Evolutionary conservation across 768 basidiomycete species (phyloP).

Genomic region (Boletellus sp.): DNA sequence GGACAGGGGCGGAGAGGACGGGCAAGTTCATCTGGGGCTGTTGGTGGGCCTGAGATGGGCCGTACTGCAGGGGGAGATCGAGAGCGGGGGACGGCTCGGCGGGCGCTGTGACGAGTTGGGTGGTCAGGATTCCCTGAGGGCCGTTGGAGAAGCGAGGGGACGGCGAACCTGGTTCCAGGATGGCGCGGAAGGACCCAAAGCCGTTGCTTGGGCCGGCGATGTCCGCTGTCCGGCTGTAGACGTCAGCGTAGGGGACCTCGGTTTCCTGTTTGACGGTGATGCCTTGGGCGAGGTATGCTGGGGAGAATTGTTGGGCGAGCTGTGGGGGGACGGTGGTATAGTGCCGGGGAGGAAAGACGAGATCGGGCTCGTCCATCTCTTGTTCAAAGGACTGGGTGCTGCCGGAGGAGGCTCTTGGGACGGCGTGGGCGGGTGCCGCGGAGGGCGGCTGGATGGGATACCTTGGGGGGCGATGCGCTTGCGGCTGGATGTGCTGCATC

Average conservation of each 20-base stretch:
- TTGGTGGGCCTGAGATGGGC: slow-evolving; percentile 14
- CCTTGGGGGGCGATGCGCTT: slow-evolving; percentile 21
- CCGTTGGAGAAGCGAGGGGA: neutral
- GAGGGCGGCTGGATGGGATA: slow-evolving; percentile 16
- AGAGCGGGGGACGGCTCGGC: slow-evolving; percentile 20
- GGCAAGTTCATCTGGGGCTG: slow-evolving; percentile 22
- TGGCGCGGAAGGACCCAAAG: slow-evolving; percentile 18
- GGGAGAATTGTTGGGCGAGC: slow-evolving; percentile 18
- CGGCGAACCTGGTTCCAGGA: slow-evolving; percentile 31
- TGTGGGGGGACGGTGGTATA: slow-evolving; percentile 22
- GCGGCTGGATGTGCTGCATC: slow-evolving; percentile 28
- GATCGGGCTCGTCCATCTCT: slow-evolving; percentile 27
- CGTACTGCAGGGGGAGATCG: slow-evolving; percentile 26
- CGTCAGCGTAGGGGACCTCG: slow-evolving; percentile 24
- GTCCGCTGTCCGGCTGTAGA: slow-evolving; percentile 24
- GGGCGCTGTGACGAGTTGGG: slow-evolving; percentile 12
- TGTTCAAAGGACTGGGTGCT: slow-evolving; percentile 20
- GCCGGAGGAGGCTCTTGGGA: slow-evolving; percentile 13
- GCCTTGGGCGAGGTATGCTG: slow-evolving; percentile 22
- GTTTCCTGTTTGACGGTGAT: slow-evolving; percentile 28
- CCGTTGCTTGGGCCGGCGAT: slow-evolving; percentile 19
- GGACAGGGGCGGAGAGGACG: slow-evolving; percentile 30
- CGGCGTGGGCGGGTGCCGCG: slow-evolving; percentile 9
- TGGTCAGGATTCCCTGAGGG: slow-evolving; percentile 3
- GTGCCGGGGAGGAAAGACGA: slow-evolving; percentile 19